phyloP scores from a whole-genome alignment of 208 protist genomes.

The Phytomonas serpens region DNA sequence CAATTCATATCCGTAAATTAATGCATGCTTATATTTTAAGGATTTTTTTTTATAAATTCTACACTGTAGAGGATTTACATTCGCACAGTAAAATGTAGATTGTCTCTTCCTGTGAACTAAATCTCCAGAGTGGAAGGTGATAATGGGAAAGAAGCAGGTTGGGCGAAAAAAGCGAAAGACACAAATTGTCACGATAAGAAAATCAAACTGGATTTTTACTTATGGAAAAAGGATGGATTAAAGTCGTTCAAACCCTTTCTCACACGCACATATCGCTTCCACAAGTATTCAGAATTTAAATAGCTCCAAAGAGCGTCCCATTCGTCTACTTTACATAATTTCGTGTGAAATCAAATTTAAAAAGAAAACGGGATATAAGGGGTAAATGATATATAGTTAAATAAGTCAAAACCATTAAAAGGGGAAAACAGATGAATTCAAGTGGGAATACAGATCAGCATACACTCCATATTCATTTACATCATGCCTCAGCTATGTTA shows the following conservation, averaged over 20 bases:
- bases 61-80: not conserved
- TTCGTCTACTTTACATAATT: not conserved
- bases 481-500: not conserved
- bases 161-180: not conserved
- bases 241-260: not conserved
- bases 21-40: not conserved
- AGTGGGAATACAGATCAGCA: not conserved
- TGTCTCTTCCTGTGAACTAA: not conserved
- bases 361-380: not conserved
- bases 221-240: not conserved
- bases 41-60: not conserved
- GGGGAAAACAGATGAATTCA: not conserved
- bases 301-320: not conserved
- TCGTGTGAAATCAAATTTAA: not conserved
- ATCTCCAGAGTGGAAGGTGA: not conserved
- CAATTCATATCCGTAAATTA: not conserved
- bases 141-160: not conserved
- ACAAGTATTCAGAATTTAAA: not conserved
- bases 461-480: not conserved
- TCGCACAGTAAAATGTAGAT: not conserved
- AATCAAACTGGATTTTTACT: not conserved
- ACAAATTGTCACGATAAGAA: not conserved
- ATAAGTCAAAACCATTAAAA: not conserved
- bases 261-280: not conserved
- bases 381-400: not conserved